phyloP scores from a whole-genome alignment of 2,329 filamentous ascomycete species.

The Diaporthe citriasiana region DNA sequence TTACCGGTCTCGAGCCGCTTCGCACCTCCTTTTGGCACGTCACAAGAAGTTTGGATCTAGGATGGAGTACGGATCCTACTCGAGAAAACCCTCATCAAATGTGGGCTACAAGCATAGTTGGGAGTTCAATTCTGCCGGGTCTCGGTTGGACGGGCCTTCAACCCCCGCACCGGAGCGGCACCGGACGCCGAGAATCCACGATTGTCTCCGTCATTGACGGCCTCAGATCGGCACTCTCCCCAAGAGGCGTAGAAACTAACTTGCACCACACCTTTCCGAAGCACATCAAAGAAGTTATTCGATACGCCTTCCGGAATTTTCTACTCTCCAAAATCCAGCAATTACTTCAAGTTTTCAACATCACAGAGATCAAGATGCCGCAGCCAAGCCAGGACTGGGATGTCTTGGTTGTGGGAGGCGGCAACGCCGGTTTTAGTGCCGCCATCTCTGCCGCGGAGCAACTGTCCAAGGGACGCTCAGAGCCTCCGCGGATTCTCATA shows the following conservation, averaged over 20 bases:
- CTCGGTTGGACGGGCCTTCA: neutral
- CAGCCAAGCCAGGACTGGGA: conserved; percentile 48
- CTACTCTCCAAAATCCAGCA: too few relatives aligned
- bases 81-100: neutral
- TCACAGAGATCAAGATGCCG: neutral
- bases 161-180: conserved; percentile 23
- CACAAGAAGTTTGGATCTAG: neutral
- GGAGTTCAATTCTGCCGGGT: neutral
- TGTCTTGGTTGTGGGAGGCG: conserved; percentile 71
- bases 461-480: conserved; percentile 48
- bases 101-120: neutral
- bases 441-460: conserved; percentile 68
- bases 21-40: neutral
- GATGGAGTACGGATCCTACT: neutral
- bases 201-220: conserved; percentile 19
- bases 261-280: neutral
- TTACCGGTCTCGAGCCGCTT: neutral
- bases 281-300: neutral
- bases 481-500: conserved; percentile 60
- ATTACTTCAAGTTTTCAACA: too few relatives aligned
- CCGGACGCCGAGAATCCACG: neutral
- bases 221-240: neutral
- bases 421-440: conserved; percentile 75
- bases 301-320: neutral
- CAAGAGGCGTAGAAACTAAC: too few relatives aligned